These are phyloP conservation scores for Tuctoria greenei DNA, from an alignment of 176 grass and related monocot genomes.

Conservation along the genomic window DNA sequence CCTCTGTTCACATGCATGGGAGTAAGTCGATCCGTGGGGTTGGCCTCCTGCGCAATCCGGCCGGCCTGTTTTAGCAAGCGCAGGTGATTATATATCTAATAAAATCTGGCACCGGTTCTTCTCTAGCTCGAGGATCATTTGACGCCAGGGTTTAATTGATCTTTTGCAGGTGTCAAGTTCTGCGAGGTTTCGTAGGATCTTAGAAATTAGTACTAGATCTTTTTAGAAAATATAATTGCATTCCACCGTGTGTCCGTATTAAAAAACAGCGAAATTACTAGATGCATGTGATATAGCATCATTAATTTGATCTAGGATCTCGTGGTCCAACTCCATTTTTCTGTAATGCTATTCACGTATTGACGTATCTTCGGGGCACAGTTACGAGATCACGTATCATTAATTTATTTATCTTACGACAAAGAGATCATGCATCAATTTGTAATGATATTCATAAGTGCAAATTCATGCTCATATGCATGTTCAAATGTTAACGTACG, in stretches of 20 bases:
- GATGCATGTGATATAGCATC: background rate
- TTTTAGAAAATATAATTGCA: no score
- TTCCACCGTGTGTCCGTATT: no score
- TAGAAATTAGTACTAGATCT: no score
- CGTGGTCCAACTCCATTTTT: background rate
- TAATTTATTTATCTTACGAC: no score
- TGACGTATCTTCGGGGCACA: background rate
- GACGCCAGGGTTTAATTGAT: no score
- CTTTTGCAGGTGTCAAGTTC: background rate
- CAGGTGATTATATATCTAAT: background rate
- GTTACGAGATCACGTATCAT: background rate
- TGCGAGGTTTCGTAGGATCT: background rate
- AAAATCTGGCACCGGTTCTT: background rate
- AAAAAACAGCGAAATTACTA: conserved; percentile 7
- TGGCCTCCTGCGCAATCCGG: conserved; percentile 21
- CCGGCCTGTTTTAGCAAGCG: conserved; percentile 21
- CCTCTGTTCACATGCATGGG: conserved; percentile 10
- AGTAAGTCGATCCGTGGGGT: conserved; percentile 3
- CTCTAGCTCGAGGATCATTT: background rate
- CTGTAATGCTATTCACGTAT: no score
- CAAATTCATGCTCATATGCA: conserved; percentile 5
- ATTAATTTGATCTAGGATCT: background rate
- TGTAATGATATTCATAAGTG: background rate
- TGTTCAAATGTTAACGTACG: conserved; percentile 13
- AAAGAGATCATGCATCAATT: background rate